Base-by-base conservation (phyloP, 257 asterid species). In the Forsythia viridissima region DNA sequence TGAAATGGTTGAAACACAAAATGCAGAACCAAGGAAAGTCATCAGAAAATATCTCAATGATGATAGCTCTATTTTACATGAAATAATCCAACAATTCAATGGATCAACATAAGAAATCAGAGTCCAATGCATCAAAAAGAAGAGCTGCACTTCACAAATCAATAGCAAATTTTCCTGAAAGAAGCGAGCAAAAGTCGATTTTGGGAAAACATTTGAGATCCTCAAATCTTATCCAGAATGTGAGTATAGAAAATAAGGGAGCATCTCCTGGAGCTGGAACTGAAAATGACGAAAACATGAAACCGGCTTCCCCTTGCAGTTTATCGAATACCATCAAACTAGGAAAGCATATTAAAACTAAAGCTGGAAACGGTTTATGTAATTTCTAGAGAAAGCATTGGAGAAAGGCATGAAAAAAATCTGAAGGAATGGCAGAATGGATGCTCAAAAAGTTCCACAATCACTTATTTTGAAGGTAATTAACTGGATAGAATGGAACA, bases 401-500 rank as follows among this genome's bases (percentile, higher is more conserved):
- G 98, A 91, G 72, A 93, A 81, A 61, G 97, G 97, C n/a, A 51
- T 81, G 82, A 88, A 83, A 77, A 93, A 85, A 1, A 80, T 9
- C 90, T 0, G 88, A 85, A 73, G 89, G 83, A 38, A 43, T 72
- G 15, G 76, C 72, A 30, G 92, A 86, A 70, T 59, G 8, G 88
- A 88, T 68, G 82, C 72, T 5, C 79, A 11, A 91, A 24, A 86
- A 81, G 88, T 93, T 12, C 91, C 99, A 3, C 99, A 91, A 65
- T 88, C 97, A 24, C 87, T 96, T 12, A 73, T 96, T 73, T 36
- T 96, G 82, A 96, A 93, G 85, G 97, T 96, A 76, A 96, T 96
- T 46, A 96, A 96, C 76, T 96, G 97, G 97, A 93, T 93, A 12
- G 97, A 92, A 91, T 96, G 79, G 98, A 96, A 77, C 97, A 92